phyloP scores from a whole-genome alignment of 495 filamentous ascomycete species.

The Xylaria flabelliformis region DNA sequence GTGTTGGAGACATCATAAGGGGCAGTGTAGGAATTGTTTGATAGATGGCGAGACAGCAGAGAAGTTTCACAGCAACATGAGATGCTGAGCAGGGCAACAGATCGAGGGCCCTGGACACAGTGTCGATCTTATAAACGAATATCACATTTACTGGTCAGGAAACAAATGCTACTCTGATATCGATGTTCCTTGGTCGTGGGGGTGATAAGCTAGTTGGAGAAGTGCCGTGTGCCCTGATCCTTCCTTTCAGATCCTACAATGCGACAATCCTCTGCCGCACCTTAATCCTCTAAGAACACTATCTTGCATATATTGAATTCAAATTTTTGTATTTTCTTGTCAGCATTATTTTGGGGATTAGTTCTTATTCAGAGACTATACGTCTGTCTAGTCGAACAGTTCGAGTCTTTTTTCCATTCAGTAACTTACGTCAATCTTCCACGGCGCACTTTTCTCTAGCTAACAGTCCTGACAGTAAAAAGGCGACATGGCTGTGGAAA shows the following conservation, averaged over 20 bases:
- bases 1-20: no score
- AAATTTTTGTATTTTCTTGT: background rate
- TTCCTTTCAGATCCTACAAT: background rate
- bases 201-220: background rate
- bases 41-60: no score
- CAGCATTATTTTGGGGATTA: background rate
- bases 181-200: background rate
- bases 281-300: background rate
- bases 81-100: no score
- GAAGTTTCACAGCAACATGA: no score
- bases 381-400: background rate
- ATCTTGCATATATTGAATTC: background rate
- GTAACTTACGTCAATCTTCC: background rate
- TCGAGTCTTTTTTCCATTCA: background rate
- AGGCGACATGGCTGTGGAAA: background rate
- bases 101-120: no score
- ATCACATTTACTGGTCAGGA: background rate
- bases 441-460: background rate
- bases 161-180: constrained; percentile 3
- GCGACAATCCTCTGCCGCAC: background rate
- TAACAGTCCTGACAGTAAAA: background rate
- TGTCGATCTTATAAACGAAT: constrained; percentile 10
- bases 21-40: no score
- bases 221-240: background rate
- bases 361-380: background rate